Evolutionary conservation across 306 rosid species (phyloP), one percentile per base, ranked within the genome.

Genomic region (Quercus glauca): DNA sequence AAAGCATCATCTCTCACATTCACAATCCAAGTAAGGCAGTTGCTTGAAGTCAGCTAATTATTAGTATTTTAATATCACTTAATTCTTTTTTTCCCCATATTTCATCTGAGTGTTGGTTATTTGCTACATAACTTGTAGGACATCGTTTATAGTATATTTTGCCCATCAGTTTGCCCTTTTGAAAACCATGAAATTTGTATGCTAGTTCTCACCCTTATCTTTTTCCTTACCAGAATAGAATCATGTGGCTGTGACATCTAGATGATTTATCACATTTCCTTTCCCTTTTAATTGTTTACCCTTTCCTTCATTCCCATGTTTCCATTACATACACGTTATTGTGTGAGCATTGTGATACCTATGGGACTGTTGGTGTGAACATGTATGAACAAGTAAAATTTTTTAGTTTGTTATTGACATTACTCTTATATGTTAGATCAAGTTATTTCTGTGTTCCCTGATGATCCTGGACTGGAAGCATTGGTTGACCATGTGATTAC

Each of bases 1-100:
- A 82, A 86, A 76, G 98, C 97, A 80, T 86, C 95, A 53, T 92
- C 99, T 61, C 93, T 95, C 73, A 91, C 99, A 69, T 76, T 92
- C 20, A 14, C 92, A 15, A 88, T 92, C 80, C 98, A 95, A 85
- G 98, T 94, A 86, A 86, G 97, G 81, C 57, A 60, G 17, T 31
- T 73, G 29, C 49, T 37, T 55, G 45, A 58, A 73, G 25, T 15
- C 43, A 49, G 58, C 57, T 41, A n/a, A 25, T 29, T 69, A 80
- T 63, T 52, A 69, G 9, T 59, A 75, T 55, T 61, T 26, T 57
- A 15, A 61, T 73, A 45, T 71, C 21, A 51, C 5, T 29, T 79
- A 23, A 15, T 28, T 13, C 31, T 74, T 58, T 31, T 10, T 60
- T 75, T 58, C 1, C 15, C 0, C n/a, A 51, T 59, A 17, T 14